Base-by-base conservation (phyloP, 768 basidiomycete genomes). In the Tremella fuciformis region DNA sequence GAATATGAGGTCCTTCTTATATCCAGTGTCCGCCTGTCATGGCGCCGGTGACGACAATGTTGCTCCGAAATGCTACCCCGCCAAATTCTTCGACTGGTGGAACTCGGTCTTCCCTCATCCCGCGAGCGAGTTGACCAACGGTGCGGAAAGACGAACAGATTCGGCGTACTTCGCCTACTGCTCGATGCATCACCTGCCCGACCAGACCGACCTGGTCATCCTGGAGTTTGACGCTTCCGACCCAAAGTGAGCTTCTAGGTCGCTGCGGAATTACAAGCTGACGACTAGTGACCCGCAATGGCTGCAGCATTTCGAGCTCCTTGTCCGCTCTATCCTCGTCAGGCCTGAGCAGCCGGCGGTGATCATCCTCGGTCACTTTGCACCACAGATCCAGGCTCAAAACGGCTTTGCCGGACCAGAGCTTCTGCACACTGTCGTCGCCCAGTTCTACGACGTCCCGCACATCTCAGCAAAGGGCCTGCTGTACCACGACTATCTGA, bases 91-190 rank as follows among this genome's bases (percentile, higher is more conserved):
- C 80, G 81, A 87, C 48, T 99, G 96, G 94, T 96, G 94, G 89
- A 91, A 93, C 78, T 83, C 82, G 53, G 84, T 98, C n/a, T 99
- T 99, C 79, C 96, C 96, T 0, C 91, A 99, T 77, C 94, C 94
- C 0, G 89, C 89, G 0, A 91, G 91, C 1, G 93, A 98, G 76
- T 83, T 99, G 65, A 99, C 96, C 26, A 99, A 99, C 76, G 96
- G 96, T 26, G 96, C 94, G 2, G 89, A 93, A 83, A 83, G 93
- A n/a, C 84, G 85, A 44, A 91, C 92, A 25, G 88, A 88, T 77
- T 91, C 93, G 1, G 86, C 85, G 11, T 99, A 99, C 80, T 99
- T 93, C 80, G 88, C 87, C 9, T 98, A 86, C 79, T 99, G 96
- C 81, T 88, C 85, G 62, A 83, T 83, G 4, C 93, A 96, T 67